Evolutionary conservation across 1,284 basidiomycete species (phyloP).

Genomic region (Sanghuangporus weigelae): DNA sequence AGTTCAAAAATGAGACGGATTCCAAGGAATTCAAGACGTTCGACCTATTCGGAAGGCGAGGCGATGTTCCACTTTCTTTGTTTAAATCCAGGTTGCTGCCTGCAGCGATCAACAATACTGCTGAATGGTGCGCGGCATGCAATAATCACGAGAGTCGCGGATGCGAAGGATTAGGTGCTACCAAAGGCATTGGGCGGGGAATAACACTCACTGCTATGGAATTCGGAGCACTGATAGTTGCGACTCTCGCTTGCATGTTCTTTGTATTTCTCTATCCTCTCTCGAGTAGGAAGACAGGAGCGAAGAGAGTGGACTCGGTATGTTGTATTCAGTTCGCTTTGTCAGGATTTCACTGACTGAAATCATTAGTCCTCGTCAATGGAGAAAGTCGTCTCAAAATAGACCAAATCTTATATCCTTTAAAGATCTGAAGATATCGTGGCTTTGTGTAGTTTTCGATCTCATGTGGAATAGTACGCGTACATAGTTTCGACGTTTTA

Average conservation of each 20-base stretch:
- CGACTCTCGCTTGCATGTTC: constrained; percentile 38
- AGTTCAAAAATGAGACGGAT: constrained; percentile 53
- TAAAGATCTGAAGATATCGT: too few species aligned
- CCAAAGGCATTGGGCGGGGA: constrained; percentile 32
- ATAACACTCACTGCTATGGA: constrained; percentile 61
- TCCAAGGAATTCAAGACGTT: constrained; percentile 28
- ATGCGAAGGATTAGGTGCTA: constrained; percentile 33
- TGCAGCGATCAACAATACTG: constrained; percentile 44
- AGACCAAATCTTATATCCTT: too few species aligned
- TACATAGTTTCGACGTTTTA: too few species aligned
- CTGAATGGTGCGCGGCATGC: constrained; percentile 57
- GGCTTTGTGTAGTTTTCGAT: too few species aligned
- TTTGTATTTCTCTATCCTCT: constrained; percentile 39
- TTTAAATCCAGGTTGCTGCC: constrained; percentile 46
- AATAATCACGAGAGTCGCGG: constrained; percentile 50
- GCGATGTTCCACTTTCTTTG: constrained; percentile 48
- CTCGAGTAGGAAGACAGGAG: constrained; percentile 21
- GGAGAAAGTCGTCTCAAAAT: too few species aligned
- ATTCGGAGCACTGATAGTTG: constrained; percentile 36
- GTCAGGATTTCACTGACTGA: too few species aligned
- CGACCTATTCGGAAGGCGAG: constrained; percentile 26
- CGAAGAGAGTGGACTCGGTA: background rate
- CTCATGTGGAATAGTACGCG: too few species aligned
- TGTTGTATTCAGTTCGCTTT: background rate
- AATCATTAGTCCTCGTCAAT: too few species aligned